Base-by-base conservation (phyloP, 768 basidiomycete species). In the Boletus speciosus region DNA sequence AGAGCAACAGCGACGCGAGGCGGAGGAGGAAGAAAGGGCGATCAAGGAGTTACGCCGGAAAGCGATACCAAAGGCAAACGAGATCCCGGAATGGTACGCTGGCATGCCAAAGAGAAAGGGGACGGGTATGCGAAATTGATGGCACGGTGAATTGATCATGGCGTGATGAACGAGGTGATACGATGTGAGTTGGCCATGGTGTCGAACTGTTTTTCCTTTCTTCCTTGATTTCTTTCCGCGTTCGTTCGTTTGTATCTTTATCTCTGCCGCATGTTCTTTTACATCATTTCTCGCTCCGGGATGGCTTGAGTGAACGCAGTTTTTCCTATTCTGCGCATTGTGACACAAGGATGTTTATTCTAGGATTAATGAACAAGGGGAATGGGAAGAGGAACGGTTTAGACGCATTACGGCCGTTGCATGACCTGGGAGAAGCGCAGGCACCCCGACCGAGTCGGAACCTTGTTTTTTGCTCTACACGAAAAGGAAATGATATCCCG, bases 71-170 rank as follows among this genome's bases (percentile, higher is more conserved):
- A 81, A 76, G 68, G 88, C 88, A 43, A 77, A 89, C 65, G 81
- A 81, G 61, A 77, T 90, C 25, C 88, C 88, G 11, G 84, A 83
- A 58, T 90, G 88, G 88, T 90, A 90, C 62, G 82, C 79, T 59
- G 78, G 79, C 40, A 82, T 79, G 66, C 86, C 86, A 61, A 88
- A 78, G 78, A 81, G 74, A 70, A 70, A 67, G 63, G 67, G 71
- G 2, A 47, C 56, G 54, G 51, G 38, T 51, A 50, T 57, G 55
- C 55, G 61, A 63, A 11, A 42, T n/a, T 38, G 60, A 49, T 54
- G 44, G 43, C 43, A 32, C 50, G 25, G 25, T 25, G 25, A 25
- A 25, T 25, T 4, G 25, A 25, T 3, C 25, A 25, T 25, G 25
- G 25, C 25, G 25, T 25, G 25, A 25, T 25, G 25, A 25, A 25